These are phyloP conservation scores for Phytophthora foliorum DNA, from an alignment of 352 stramenopile species.

Conservation along the genomic window DNA sequence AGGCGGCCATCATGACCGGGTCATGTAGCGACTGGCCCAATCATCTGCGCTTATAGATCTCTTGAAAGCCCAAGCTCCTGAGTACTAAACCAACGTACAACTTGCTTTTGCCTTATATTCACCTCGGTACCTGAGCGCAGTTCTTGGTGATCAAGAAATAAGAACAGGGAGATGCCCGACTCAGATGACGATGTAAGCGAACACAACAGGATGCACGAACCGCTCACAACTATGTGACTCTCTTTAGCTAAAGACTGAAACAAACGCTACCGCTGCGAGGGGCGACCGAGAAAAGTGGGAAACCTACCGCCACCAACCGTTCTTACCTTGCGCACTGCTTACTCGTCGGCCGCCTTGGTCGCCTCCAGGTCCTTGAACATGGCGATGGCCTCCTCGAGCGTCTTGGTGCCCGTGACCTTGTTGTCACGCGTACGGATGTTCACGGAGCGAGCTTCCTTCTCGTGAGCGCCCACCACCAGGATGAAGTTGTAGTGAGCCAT, in stretches of 20 bases:
- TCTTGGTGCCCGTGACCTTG: slow-evolving; percentile 94
- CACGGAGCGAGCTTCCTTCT: slow-evolving; percentile 91
- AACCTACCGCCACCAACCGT: background rate
- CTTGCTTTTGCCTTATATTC: background rate
- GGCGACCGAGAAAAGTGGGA: slow-evolving; percentile 3
- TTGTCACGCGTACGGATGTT: slow-evolving; percentile 96
- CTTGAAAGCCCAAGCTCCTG: no score
- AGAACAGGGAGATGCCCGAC: background rate
- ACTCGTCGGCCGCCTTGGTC: slow-evolving; percentile 75
- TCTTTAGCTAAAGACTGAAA: slow-evolving; percentile 29
- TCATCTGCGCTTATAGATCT: background rate
- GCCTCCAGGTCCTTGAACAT: slow-evolving; percentile 92
- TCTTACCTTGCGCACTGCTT: slow-evolving; percentile 33
- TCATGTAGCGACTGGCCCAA: no score
- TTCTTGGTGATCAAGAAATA: no score
- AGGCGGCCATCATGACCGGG: no score
- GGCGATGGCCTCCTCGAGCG: slow-evolving; percentile 94
- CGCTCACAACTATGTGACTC: slow-evolving; percentile 21
- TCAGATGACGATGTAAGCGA: background rate
- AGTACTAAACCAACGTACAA: background rate
- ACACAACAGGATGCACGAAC: slow-evolving; percentile 3
- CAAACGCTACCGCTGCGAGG: slow-evolving; percentile 16
- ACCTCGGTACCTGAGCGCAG: no score
- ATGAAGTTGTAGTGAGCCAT: slow-evolving; percentile 99
- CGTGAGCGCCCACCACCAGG: slow-evolving; percentile 95